phyloP scores from a whole-genome alignment of 1,139 yeast species.

The Scheffersomyces insectosa region DNA sequence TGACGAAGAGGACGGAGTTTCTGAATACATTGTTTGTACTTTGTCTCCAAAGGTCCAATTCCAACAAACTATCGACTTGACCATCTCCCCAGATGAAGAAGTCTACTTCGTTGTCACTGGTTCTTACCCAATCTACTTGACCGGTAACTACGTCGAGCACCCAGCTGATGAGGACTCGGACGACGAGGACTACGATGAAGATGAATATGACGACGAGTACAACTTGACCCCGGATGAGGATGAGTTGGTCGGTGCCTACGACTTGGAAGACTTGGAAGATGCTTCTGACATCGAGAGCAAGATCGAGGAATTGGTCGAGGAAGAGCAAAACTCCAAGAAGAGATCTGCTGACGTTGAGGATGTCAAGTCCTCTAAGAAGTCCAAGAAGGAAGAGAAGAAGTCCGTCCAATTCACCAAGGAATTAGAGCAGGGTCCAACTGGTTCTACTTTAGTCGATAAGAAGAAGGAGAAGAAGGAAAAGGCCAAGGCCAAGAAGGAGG shows the following conservation, averaged over 20 bases:
- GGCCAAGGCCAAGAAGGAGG: constrained; percentile 20
- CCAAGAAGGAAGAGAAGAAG: constrained; percentile 52
- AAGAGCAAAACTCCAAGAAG: constrained; percentile 44
- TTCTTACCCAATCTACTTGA: constrained; percentile 86
- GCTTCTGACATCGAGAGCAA: constrained; percentile 56
- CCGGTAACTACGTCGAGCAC: constrained; percentile 95
- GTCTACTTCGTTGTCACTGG: constrained; percentile 94
- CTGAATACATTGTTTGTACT: constrained; percentile 85
- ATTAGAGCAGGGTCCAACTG: constrained; percentile 91
- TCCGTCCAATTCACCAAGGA: constrained; percentile 86
- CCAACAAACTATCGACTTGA: constrained; percentile 90
- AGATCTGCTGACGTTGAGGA: constrained; percentile 27
- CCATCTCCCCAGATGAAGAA: constrained; percentile 92
- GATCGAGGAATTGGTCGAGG: constrained; percentile 62
- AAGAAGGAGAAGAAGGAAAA: constrained; percentile 20
- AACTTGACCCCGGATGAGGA: constrained; percentile 93
- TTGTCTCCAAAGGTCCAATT: constrained; percentile 79
- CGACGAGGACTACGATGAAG: constrained; percentile 53
- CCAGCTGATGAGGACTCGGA: constrained; percentile 76
- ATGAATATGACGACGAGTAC: constrained; percentile 66
- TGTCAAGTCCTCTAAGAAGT: constrained; percentile 42
- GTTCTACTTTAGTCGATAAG: constrained; percentile 41
- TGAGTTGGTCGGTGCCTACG: constrained; percentile 58
- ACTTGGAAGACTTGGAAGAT: constrained; percentile 63
- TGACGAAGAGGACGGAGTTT: constrained; percentile 57